Evolutionary conservation across 2,329 filamentous ascomycete species (phyloP).

Genomic region (Paecilomyces dactylethromorphus): DNA sequence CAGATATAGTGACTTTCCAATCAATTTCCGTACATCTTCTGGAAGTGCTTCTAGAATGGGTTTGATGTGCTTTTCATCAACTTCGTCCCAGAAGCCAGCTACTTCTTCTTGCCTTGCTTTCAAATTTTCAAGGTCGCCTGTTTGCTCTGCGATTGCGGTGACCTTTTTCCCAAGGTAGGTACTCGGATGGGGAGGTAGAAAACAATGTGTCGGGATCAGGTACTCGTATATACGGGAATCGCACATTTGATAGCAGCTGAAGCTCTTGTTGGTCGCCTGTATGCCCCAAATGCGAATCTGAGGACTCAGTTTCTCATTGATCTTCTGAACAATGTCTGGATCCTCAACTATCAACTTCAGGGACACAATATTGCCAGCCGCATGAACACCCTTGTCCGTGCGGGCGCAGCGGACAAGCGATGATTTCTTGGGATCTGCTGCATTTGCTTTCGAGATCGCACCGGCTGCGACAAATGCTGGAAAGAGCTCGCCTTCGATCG

Average conservation of each 20-base stretch:
- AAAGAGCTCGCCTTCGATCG: conserved; percentile 94
- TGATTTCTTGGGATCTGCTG: conserved; percentile 93
- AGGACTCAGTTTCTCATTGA: conserved; percentile 75
- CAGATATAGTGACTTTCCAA: conserved; percentile 34
- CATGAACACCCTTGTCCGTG: conserved; percentile 96
- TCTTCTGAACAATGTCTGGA: conserved; percentile 75
- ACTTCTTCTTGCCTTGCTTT: conserved; percentile 68
- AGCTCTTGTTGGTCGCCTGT: conserved; percentile 78
- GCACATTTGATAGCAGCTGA: conserved; percentile 91
- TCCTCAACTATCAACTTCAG: conserved; percentile 95
- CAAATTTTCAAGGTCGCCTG: conserved; percentile 64
- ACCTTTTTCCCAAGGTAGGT: conserved; percentile 79
- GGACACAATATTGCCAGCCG: conserved; percentile 90
- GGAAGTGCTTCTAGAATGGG: conserved; percentile 49
- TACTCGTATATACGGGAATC: conserved; percentile 98
- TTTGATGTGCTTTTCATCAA: conserved; percentile 75
- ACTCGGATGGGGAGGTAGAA: conserved; percentile 84
- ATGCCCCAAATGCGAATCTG: conserved; percentile 97
- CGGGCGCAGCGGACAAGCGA: conserved; percentile 88
- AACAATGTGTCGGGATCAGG: conserved; percentile 84
- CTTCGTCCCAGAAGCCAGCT: conserved; percentile 70
- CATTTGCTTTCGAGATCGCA: conserved; percentile 94
- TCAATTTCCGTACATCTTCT: conserved; percentile 32
- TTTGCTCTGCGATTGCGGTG: conserved; percentile 68
- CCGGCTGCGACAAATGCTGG: conserved; percentile 83